A percentile compares a stretch with the other conserved stretches of the same genome.
These are phyloP conservation scores for Eudorina sp. DNA, from an alignment of 139 green algal species.

Conservation along the genomic window DNA sequence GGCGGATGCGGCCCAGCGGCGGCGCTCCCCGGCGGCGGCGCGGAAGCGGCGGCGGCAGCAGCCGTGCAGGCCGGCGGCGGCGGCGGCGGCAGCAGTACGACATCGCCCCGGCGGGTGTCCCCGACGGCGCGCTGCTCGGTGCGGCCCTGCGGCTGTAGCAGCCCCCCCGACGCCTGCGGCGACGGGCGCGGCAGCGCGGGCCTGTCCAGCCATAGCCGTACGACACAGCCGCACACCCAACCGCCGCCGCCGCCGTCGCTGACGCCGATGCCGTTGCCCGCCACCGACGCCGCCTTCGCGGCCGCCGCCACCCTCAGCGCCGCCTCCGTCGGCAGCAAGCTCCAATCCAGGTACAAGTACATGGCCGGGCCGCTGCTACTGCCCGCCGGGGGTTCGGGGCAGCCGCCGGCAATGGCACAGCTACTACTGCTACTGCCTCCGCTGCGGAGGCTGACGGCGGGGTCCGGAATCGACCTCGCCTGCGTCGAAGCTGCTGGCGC, in stretches of 20 bases:
- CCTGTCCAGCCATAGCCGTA: neutral
- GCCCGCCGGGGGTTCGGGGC: neutral
- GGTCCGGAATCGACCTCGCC: neutral
- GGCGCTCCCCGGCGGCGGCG: neutral
- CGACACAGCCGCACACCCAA: constrained; percentile 20
- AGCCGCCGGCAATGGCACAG: neutral
- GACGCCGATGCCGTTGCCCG: neutral
- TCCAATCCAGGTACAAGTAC: constrained; percentile 30
- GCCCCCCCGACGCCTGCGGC: neutral
- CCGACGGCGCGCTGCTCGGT: neutral
- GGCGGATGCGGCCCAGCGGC: neutral
- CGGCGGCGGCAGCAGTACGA: constrained; percentile 12
- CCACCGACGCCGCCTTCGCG: neutral
- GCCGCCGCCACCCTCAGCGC: neutral
- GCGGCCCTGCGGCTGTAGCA: neutral
- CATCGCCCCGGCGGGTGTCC: neutral
- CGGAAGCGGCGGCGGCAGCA: neutral
- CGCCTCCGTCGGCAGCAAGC: neutral
- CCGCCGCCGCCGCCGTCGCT: neutral
- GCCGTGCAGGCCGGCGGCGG: neutral
- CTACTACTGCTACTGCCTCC: neutral
- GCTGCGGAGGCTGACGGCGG: neutral
- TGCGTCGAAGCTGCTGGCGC: neutral
- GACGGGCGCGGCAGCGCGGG: neutral
- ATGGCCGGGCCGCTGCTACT: neutral